Percentiles rank a stretch among this genome's conserved stretches.
Evolutionary conservation across 2,329 filamentous ascomycete genomes (phyloP).

Genomic region (Gremmenia infestans): DNA sequence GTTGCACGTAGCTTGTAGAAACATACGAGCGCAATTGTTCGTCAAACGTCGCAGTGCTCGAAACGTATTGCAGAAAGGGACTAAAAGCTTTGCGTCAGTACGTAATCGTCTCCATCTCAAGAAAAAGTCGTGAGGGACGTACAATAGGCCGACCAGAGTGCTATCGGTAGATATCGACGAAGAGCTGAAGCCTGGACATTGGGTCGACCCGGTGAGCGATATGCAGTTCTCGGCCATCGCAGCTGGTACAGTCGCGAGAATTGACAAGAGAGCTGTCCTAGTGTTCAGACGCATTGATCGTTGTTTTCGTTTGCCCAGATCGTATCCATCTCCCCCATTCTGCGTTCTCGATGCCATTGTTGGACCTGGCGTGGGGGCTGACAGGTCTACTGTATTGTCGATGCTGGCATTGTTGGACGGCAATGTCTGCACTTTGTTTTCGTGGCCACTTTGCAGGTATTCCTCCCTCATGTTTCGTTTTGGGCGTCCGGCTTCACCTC

Average conservation of each 20-base stretch:
- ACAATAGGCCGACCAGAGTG: slow-evolving; percentile 59
- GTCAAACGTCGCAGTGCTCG: slow-evolving; percentile 73
- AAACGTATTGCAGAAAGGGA: slow-evolving; percentile 80
- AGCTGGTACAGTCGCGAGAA: slow-evolving; percentile 26
- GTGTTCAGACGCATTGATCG: slow-evolving; percentile 18
- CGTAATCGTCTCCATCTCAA: slow-evolving; percentile 9
- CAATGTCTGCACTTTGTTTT: slow-evolving; percentile 12
- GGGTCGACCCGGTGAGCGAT: slow-evolving; percentile 62
- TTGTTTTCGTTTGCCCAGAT: slow-evolving; percentile 18
- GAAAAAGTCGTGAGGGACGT: slow-evolving; percentile 34
- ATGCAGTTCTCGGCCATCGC: slow-evolving; percentile 44
- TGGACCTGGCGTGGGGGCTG: slow-evolving; percentile 1
- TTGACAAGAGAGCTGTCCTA: slow-evolving; percentile 25
- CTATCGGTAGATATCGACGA: slow-evolving; percentile 66
- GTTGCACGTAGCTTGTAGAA: slow-evolving; percentile 65
- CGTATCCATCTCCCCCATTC: not conserved
- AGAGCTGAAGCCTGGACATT: slow-evolving; percentile 67
- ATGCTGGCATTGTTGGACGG: slow-evolving; percentile 14
- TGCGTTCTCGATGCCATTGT: slow-evolving; percentile 8
- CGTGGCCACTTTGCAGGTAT: slow-evolving; percentile 7
- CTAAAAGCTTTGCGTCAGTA: slow-evolving; percentile 40
- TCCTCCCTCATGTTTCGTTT: slow-evolving; percentile 27
- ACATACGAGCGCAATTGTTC: slow-evolving; percentile 68
- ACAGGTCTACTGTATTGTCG: slow-evolving; percentile 8
- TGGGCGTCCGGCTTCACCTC: slow-evolving; percentile 12